Conservation (phyloP, 176 grass and related monocot genomes). For the Calamus simplicifolius region DNA sequence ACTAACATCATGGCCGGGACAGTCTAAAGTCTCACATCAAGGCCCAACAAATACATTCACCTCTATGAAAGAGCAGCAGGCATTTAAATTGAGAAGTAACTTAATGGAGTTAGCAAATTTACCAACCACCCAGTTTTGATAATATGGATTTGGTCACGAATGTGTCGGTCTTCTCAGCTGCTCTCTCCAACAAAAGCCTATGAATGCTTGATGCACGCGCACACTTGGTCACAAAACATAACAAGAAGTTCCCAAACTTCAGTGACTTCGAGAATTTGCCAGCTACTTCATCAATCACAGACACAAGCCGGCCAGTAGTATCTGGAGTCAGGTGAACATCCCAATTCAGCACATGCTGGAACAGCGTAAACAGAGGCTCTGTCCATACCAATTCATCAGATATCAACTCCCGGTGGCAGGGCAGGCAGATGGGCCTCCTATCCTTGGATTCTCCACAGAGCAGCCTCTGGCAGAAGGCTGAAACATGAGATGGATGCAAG, state of each 20-base stretch:
- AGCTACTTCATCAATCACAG: conserved; percentile 42
- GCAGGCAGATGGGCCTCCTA: conserved; percentile 35
- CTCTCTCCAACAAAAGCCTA: conserved; percentile 46
- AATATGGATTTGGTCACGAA: conserved; percentile 78
- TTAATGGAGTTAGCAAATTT: conserved; percentile 20
- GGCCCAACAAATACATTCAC: too few relatives aligned
- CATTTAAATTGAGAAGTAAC: neutral
- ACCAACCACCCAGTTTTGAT: conserved; percentile 34
- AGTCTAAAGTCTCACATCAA: too few relatives aligned
- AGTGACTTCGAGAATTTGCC: conserved; percentile 39
- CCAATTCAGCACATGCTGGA: conserved; percentile 63
- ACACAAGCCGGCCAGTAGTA: conserved; percentile 31
- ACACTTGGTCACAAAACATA: conserved; percentile 51
- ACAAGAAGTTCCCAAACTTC: conserved; percentile 80
- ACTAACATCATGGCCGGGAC: too few relatives aligned
- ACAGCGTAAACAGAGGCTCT: conserved; percentile 59
- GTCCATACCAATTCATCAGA: conserved; percentile 45
- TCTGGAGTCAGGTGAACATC: conserved; percentile 59
- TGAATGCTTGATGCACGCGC: conserved; percentile 32
- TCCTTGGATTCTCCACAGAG: conserved; percentile 39
- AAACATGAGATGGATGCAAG: conserved; percentile 64
- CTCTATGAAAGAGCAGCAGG: too few relatives aligned
- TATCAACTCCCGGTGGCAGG: conserved; percentile 38
- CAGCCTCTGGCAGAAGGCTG: conserved; percentile 65
- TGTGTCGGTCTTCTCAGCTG: conserved; percentile 45